Evolutionary conservation across 208 protist genomes (phyloP).

Genomic region (Acanthamoeba lugdunensis): DNA sequence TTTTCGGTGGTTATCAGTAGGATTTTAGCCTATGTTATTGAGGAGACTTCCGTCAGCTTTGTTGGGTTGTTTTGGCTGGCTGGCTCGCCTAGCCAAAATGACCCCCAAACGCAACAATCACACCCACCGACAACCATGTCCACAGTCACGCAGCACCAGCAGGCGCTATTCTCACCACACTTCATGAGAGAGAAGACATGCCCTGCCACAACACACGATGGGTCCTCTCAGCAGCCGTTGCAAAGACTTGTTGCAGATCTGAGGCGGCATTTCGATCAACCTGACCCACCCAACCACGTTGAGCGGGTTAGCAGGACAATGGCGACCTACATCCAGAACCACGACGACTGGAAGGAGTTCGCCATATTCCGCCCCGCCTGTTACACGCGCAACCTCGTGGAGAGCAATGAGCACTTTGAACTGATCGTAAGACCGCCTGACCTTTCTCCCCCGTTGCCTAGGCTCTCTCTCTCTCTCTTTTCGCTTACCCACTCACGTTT

Average conservation of each 20-base stretch:
- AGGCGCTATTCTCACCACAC: too few species aligned
- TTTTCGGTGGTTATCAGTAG: too few species aligned
- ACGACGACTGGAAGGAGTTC: not conserved
- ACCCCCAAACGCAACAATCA: too few species aligned
- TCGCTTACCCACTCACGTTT: not conserved
- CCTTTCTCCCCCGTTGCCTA: too few species aligned
- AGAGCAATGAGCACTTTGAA: conserved; percentile 19
- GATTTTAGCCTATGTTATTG: too few species aligned
- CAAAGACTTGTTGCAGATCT: not conserved
- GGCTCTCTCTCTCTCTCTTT: not conserved
- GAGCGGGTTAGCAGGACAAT: not conserved
- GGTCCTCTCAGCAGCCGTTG: not conserved
- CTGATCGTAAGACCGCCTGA: not conserved
- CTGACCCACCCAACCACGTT: not conserved
- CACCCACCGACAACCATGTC: too few species aligned
- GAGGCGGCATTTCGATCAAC: not conserved
- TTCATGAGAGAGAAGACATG: too few species aligned
- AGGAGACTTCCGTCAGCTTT: too few species aligned
- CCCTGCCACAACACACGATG: too few species aligned
- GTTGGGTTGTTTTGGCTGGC: too few species aligned
- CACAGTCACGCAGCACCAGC: too few species aligned
- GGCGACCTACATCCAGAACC: not conserved
- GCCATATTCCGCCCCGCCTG: not conserved
- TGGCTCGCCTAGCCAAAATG: too few species aligned
- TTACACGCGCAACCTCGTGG: conserved; percentile 2